Evolutionary conservation across 2,329 filamentous ascomycete genomes (phyloP).

Genomic region (Penicillium sp.): DNA sequence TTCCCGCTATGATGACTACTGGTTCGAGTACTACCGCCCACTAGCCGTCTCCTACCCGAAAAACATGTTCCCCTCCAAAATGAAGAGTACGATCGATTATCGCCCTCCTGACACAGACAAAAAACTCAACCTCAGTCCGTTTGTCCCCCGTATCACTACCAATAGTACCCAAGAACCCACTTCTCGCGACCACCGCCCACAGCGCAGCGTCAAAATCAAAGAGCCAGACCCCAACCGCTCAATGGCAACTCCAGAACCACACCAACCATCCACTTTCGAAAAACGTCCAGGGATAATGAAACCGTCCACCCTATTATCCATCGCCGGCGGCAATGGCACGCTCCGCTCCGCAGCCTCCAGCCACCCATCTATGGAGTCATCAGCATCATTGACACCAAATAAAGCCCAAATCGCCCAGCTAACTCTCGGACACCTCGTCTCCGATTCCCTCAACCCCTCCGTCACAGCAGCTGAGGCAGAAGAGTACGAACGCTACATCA

Average conservation of each 20-base stretch:
- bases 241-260: conserved; percentile 24
- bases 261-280: conserved; percentile 39
- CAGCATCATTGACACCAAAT: conserved; percentile 67
- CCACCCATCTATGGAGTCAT: conserved; percentile 54
- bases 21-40: conserved; percentile 95
- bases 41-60: conserved; percentile 84
- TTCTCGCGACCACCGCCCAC: conserved; percentile 59
- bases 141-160: conserved; percentile 70
- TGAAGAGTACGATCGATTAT: conserved; percentile 87
- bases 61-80: conserved; percentile 90
- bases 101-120: conserved; percentile 71
- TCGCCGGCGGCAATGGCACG: conserved; percentile 29
- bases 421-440: conserved; percentile 85
- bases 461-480: conserved; percentile 77
- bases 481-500: conserved; percentile 88
- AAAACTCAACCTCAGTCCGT: conserved; percentile 83
- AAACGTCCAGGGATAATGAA: conserved; percentile 62
- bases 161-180: conserved; percentile 51
- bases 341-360: conserved; percentile 28
- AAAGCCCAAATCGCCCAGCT: conserved; percentile 77
- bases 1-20: conserved; percentile 84
- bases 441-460: conserved; percentile 82
- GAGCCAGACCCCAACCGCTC: conserved; percentile 60
- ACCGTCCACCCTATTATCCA: conserved; percentile 40
- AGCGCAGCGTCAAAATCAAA: conserved; percentile 68